Evolutionary conservation across 2,329 filamentous ascomycete genomes (phyloP).

Genomic region (Thyridium curvatum): DNA sequence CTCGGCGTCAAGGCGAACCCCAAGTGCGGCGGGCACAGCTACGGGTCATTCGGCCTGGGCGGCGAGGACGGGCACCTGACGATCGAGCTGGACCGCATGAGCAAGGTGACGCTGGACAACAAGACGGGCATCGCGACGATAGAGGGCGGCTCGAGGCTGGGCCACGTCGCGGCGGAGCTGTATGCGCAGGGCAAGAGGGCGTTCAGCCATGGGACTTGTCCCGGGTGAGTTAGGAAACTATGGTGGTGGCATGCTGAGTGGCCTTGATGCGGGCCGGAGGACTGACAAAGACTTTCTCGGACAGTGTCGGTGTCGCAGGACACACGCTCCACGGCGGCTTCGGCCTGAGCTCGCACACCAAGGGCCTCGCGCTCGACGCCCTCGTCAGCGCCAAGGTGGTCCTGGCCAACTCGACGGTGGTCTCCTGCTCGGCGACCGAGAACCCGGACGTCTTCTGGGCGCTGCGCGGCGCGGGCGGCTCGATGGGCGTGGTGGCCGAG

Average conservation of each 20-base stretch:
- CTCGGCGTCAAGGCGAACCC: constrained; percentile 39
- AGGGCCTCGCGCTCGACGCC: constrained; percentile 27
- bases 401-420: constrained; percentile 24
- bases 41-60: constrained; percentile 40
- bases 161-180: constrained; percentile 34
- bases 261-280: too few relatives aligned
- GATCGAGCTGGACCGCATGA: constrained; percentile 38
- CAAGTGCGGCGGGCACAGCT: constrained; percentile 45
- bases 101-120: constrained; percentile 32
- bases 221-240: constrained; percentile 37
- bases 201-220: constrained; percentile 46
- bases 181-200: constrained; percentile 30
- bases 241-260: too few relatives aligned
- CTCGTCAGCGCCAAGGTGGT: constrained; percentile 27
- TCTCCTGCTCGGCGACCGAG: constrained; percentile 21
- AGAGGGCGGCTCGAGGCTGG: constrained; percentile 43
- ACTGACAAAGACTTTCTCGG: too few relatives aligned
- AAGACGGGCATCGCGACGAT: constrained; percentile 32
- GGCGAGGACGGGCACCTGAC: constrained; percentile 41
- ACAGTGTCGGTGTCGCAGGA: constrained; percentile 30
- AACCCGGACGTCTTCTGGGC: constrained; percentile 37
- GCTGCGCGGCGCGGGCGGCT: constrained; percentile 32
- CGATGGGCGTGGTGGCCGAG: constrained; percentile 31
- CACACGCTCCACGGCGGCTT: constrained; percentile 33
- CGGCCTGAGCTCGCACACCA: constrained; percentile 27